phyloP scores from a whole-genome alignment of 176 grass and related monocot species.

The Phragmites australis region DNA sequence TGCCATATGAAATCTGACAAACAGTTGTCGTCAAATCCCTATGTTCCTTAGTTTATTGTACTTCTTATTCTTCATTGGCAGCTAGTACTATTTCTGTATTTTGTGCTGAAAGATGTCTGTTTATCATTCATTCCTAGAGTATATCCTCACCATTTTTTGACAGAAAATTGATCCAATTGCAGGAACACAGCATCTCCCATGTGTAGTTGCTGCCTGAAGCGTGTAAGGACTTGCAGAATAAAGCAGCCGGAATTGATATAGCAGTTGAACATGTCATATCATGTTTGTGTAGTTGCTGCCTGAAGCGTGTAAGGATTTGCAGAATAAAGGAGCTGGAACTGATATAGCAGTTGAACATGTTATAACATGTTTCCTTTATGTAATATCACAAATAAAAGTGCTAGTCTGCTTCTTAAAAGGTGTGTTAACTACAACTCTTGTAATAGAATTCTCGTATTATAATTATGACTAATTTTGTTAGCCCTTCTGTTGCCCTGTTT shows the following conservation, averaged over 20 bases:
- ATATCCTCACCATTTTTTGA: background rate
- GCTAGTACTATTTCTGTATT: background rate
- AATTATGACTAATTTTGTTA: background rate
- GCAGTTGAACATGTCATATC: background rate
- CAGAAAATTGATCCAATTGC: slow-evolving; percentile 16
- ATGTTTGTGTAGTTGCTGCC: background rate
- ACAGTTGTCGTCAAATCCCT: background rate
- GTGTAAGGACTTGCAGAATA: slow-evolving; percentile 10
- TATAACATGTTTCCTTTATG: slow-evolving; percentile 4
- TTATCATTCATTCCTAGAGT: background rate
- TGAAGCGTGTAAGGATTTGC: background rate
- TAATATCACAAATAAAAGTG: slow-evolving; percentile 32
- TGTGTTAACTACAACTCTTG: slow-evolving; percentile 9
- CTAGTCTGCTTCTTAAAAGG: background rate
- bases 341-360: background rate
- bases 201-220: background rate
- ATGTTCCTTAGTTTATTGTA: background rate
- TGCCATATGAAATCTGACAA: background rate
- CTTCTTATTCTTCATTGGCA: background rate
- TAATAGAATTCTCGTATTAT: background rate
- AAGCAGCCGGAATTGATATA: background rate
- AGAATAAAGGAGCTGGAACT: slow-evolving; percentile 28
- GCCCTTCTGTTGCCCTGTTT: slow-evolving; percentile 16
- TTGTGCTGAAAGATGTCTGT: background rate
- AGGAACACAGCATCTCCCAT: slow-evolving; percentile 4